Conservation (phyloP, 129 eudicot genomes). For the Artemisia tridentata region DNA sequence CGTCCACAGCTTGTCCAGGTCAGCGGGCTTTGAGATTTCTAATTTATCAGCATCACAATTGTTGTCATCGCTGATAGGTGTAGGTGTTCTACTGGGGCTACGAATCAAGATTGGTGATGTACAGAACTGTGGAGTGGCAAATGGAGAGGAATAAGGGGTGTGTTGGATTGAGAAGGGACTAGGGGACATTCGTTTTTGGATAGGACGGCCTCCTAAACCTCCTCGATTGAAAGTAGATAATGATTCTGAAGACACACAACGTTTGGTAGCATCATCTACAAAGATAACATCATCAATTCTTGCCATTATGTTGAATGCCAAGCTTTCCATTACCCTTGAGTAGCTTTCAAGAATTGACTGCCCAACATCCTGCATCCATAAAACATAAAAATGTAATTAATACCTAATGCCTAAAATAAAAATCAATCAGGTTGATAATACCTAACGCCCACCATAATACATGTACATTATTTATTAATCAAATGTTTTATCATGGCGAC, state of each 20-base stretch:
- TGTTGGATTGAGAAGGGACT: conserved; percentile 86
- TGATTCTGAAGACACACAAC: conserved; percentile 47
- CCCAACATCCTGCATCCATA: conserved; percentile 50
- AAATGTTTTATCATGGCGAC: background rate
- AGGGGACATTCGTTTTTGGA: conserved; percentile 78
- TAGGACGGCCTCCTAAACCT: conserved; percentile 68
- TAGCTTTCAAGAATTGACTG: conserved; percentile 62
- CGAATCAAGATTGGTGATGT: conserved; percentile 53
- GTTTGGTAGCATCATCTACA: conserved; percentile 64
- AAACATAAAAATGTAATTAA: background rate
- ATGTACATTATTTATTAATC: background rate
- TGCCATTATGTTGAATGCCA: conserved; percentile 52
- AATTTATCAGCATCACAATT: conserved; percentile 28
- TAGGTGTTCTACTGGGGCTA: conserved; percentile 57
- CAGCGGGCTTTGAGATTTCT: conserved; percentile 45
- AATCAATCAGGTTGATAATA: background rate
- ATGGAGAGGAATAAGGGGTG: conserved; percentile 74
- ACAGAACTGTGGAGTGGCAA: conserved; percentile 77
- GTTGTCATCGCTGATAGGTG: conserved; percentile 31
- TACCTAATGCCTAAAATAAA: no score
- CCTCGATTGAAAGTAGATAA: conserved; percentile 65
- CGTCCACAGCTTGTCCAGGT: conserved; percentile 75
- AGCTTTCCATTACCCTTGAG: conserved; percentile 58
- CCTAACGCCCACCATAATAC: background rate
- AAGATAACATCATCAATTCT: conserved; percentile 57